Evolutionary conservation across 129 eudicot genomes (phyloP).

Genomic region (Flaveria trinervia): DNA sequence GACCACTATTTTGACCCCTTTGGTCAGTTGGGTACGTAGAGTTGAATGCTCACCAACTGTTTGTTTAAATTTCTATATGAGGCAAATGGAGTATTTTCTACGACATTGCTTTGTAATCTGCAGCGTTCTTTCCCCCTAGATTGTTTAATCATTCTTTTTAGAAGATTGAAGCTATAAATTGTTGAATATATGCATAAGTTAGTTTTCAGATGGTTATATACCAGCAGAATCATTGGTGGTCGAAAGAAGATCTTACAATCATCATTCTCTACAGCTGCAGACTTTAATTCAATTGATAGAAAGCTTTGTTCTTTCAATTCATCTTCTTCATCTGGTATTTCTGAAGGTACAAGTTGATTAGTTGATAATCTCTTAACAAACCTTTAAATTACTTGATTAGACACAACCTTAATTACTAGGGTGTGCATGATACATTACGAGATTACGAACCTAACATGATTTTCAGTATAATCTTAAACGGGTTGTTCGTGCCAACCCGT

Average conservation of each 20-base stretch:
- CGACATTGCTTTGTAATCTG: too few species aligned
- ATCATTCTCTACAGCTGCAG: not conserved
- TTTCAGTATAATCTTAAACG: too few species aligned
- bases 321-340: constrained; percentile 1
- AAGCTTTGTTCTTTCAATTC: not conserved
- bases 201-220: not conserved
- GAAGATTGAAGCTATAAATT: not conserved
- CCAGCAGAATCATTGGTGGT: not conserved
- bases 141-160: too few species aligned
- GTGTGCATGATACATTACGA: too few species aligned
- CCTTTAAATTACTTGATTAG: too few species aligned
- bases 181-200: constrained; percentile 6
- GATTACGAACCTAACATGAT: too few species aligned
- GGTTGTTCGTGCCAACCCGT: too few species aligned
- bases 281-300: not conserved
- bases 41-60: not conserved
- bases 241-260: constrained; percentile 10
- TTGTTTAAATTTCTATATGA: not conserved
- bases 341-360: constrained; percentile 4
- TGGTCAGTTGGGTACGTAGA: not conserved
- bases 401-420: too few species aligned
- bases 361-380: too few species aligned
- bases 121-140: too few species aligned
- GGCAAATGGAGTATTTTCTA: too few species aligned
- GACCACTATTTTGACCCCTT: not conserved